Conservation (phyloP, 192 early-diverging fungal genomes). For the Rhizophagus prolifer region DNA sequence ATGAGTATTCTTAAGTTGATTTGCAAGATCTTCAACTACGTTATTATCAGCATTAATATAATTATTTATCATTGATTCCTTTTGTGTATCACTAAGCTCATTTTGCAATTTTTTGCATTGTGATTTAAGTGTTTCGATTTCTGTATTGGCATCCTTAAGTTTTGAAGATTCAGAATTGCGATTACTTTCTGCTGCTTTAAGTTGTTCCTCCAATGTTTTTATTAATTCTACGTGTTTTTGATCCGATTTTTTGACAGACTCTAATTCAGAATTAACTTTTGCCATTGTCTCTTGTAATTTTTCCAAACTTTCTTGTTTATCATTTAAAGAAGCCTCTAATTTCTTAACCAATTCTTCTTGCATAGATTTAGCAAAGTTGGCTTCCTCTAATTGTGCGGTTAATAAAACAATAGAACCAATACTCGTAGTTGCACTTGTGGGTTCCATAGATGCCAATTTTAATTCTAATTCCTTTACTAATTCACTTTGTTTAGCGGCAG, state of each 20-base stretch:
- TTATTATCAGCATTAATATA: slow-evolving; percentile 4
- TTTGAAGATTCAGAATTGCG: neutral
- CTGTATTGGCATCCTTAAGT: neutral
- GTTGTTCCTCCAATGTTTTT: neutral
- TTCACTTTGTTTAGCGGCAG: neutral
- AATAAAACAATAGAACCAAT: neutral
- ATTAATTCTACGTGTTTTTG: neutral
- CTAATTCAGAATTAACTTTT: neutral
- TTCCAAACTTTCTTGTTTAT: neutral
- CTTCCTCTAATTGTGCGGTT: neutral
- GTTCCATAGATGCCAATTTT: neutral
- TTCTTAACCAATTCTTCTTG: neutral
- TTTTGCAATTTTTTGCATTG: slow-evolving; percentile 17
- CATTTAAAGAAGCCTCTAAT: neutral
- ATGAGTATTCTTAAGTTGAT: slow-evolving; percentile 11
- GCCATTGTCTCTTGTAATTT: neutral
- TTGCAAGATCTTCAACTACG: neutral
- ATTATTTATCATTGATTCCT: slow-evolving; percentile 7
- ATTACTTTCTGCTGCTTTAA: neutral
- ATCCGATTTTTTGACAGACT: neutral
- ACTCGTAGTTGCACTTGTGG: neutral
- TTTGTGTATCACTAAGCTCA: neutral
- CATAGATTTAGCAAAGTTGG: neutral
- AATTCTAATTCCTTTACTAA: neutral
- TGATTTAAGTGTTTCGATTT: slow-evolving; percentile 2